Conservation (phyloP, 78 protist genomes). For the Guillardia theta region DNA sequence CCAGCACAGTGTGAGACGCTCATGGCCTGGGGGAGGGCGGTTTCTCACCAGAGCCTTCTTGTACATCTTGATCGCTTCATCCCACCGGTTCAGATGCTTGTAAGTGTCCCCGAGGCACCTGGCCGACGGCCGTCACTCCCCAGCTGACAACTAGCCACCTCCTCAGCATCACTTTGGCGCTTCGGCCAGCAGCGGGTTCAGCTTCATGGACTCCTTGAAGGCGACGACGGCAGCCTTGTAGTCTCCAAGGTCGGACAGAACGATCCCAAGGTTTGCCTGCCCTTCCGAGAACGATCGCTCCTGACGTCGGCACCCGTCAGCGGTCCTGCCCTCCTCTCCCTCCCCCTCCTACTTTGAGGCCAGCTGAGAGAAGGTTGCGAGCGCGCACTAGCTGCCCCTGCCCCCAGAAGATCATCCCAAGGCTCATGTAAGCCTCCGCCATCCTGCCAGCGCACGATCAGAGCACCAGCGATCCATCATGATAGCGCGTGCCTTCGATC, state of each 20-base stretch:
- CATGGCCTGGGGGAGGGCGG: too few relatives aligned
- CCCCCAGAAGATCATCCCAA: neutral
- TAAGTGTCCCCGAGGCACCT: neutral
- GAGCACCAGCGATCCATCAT: too few relatives aligned
- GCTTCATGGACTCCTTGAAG: neutral
- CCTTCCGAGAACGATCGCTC: neutral
- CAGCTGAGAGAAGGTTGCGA: neutral
- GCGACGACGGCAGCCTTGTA: neutral
- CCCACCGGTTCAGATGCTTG: constrained; percentile 2
- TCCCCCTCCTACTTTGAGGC: too few relatives aligned
- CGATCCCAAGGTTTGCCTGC: neutral
- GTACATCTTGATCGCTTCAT: neutral
- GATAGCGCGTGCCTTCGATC: neutral
- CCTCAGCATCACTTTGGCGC: too few relatives aligned
- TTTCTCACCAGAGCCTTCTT: neutral
- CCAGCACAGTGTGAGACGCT: too few relatives aligned
- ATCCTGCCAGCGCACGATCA: too few relatives aligned
- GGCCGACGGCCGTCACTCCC: too few relatives aligned
- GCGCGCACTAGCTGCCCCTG: neutral
- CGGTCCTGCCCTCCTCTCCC: too few relatives aligned
- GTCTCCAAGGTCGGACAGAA: neutral
- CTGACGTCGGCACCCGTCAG: neutral
- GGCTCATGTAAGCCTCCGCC: constrained; percentile 8
- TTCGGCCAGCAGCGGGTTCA: constrained; percentile 3
- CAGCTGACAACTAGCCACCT: too few relatives aligned